Evolutionary conservation across 2,329 filamentous ascomycete species (phyloP).

Genomic region (Diplodia mutila): DNA sequence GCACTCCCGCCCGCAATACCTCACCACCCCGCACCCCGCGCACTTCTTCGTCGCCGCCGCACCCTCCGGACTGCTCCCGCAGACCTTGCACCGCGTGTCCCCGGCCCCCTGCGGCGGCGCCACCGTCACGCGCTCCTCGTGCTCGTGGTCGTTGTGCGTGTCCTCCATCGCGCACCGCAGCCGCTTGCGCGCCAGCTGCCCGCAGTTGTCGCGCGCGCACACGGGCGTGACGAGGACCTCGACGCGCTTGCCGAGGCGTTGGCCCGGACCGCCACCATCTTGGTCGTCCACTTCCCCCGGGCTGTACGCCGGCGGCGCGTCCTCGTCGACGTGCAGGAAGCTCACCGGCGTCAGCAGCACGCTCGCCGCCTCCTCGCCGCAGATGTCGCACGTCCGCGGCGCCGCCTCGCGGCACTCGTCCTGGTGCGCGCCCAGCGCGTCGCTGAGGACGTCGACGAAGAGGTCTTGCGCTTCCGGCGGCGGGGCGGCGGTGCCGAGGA

Average conservation of each 20-base stretch:
- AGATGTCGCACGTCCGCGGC: constrained; percentile 1
- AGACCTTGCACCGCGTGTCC: constrained; percentile 16
- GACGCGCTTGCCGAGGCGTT: background rate
- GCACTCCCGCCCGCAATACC: constrained; percentile 24
- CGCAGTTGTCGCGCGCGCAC: background rate
- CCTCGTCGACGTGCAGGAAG: constrained; percentile 14
- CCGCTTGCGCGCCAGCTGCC: constrained; percentile 26
- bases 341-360: constrained; percentile 19
- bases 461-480: background rate
- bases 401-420: background rate
- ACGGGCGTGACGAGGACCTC: constrained; percentile 22
- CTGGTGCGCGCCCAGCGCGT: background rate
- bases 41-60: constrained; percentile 8
- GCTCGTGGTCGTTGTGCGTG: background rate
- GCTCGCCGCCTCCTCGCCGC: background rate
- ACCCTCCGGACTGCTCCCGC: background rate
- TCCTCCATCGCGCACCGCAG: constrained; percentile 33
- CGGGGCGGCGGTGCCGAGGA: constrained; percentile 7
- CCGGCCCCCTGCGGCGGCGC: background rate
- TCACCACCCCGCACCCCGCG: constrained; percentile 12
- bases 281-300: too few relatives aligned
- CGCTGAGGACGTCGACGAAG: constrained; percentile 6
- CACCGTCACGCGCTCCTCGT: background rate
- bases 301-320: background rate
- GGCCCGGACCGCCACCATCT: background rate